Percentiles rank a stretch among this genome's conserved stretches.
These are phyloP conservation scores for Scheffersomyces amazonensis DNA, from an alignment of 805 yeast genomes.

Conservation along the genomic window DNA sequence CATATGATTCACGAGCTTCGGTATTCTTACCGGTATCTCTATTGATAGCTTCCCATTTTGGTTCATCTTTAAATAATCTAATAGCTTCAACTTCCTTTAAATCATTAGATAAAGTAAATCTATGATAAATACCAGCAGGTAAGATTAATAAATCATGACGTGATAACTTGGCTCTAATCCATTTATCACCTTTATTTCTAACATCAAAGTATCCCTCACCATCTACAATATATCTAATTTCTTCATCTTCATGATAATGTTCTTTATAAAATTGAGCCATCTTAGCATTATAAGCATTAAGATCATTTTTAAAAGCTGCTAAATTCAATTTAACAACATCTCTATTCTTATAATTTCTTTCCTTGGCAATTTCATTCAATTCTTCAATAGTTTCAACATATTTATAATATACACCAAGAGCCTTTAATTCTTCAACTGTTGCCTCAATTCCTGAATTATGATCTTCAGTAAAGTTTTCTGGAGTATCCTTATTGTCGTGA, in stretches of 20 bases:
- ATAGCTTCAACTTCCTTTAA: conserved; percentile 68
- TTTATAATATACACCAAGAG: conserved; percentile 69
- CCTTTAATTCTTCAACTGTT: conserved; percentile 43
- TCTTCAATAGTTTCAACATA: conserved; percentile 47
- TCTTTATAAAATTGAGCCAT: conserved; percentile 72
- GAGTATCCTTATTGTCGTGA: conserved; percentile 58
- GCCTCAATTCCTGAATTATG: conserved; percentile 71
- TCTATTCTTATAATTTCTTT: conserved; percentile 75
- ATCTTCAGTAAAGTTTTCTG: conserved; percentile 58
- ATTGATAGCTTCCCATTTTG: conserved; percentile 89
- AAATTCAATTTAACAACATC: conserved; percentile 66
- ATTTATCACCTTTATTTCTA: conserved; percentile 55
- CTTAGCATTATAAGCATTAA: conserved; percentile 55
- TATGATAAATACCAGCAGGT: conserved; percentile 93
- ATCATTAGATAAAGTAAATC: conserved; percentile 71
- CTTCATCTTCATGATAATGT: conserved; percentile 96
- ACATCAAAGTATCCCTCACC: conserved; percentile 95
- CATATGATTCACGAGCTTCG: conserved; percentile 35
- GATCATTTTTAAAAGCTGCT: conserved; percentile 58
- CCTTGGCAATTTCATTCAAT: conserved; percentile 64
- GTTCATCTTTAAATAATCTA: conserved; percentile 88
- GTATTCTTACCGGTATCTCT: conserved; percentile 46
- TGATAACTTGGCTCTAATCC: conserved; percentile 73
- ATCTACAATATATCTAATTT: conserved; percentile 82
- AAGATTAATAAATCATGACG: conserved; percentile 67